Evolutionary conservation across 1,284 basidiomycete genomes (phyloP), one percentile per base, ranked within the genome.

Genomic region (Boletellus deceptivus): DNA sequence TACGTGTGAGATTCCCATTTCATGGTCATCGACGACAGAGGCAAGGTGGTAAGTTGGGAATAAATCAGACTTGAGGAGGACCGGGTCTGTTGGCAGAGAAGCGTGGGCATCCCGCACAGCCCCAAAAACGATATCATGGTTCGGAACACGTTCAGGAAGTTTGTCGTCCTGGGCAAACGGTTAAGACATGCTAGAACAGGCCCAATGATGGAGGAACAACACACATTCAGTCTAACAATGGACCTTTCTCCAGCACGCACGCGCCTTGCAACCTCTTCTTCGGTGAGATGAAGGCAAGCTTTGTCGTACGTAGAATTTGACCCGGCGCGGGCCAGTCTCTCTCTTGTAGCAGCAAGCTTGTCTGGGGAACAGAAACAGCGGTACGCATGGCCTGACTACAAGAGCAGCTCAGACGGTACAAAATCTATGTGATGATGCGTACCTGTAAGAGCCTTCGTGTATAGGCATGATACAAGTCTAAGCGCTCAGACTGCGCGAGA

Each of bases 11-110:
- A 99, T 93, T 1, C 84, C 84, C 97, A 99, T 99, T 59, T 88
- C 83, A 61, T 93, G 84, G 70, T 99, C 97, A 58, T 99, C 97
- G 0, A 97, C 91, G 0, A 99, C 91, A 29, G 86, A 95, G 0
- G 97, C 96, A 2, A 99, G 81, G 59, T 99, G 97, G 65, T 99
- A 99, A 0, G 97, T 99, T 1, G 97, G 97, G 69, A 90, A 96
- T 0, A 83, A 76, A 67, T 99, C 95, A 1, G 89, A 87, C 70
- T 99, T 99, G 57, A 98, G 75, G 2, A 99, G 73, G 47, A 99
- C 83, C 11, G 94, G 93, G 66, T 99, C 96, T 29, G 95, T 97
- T 10, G 85, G 80, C 0, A 91, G 70, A 0, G 86, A 90, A 10
- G 80, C 77, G 59, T 89, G 86, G 0, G 85, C 82, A 63, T 94